Percentiles rank a stretch among this genome's conserved stretches.
phyloP scores from a whole-genome alignment of 2,329 filamentous ascomycete species.

The Pezicula carpinea region DNA sequence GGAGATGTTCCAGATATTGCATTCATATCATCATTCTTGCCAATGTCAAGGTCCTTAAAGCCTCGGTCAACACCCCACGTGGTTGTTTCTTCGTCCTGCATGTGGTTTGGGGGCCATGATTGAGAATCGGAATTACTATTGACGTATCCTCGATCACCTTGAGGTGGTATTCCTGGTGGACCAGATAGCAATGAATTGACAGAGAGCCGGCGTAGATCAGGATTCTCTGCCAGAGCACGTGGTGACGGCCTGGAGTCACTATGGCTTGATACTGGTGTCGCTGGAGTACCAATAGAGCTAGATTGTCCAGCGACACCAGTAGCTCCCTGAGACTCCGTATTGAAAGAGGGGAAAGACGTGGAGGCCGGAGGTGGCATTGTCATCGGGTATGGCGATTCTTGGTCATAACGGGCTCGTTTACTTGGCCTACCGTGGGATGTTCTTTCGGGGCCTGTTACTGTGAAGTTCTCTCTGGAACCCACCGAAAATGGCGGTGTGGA shows the following conservation, averaged over 20 bases:
- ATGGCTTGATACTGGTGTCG: slow-evolving; percentile 36
- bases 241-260: slow-evolving; percentile 30
- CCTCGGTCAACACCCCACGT: slow-evolving; percentile 71
- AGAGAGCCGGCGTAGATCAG: slow-evolving; percentile 51
- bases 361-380: slow-evolving; percentile 19
- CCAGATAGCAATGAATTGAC: slow-evolving; percentile 61
- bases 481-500: slow-evolving; percentile 12
- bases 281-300: slow-evolving; percentile 22
- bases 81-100: slow-evolving; percentile 32
- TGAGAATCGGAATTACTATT: slow-evolving; percentile 13
- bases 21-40: slow-evolving; percentile 64
- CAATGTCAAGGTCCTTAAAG: slow-evolving; percentile 63
- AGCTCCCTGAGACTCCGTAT: slow-evolving; percentile 7
- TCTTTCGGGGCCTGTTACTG: slow-evolving; percentile 2
- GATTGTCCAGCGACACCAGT: background rate
- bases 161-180: slow-evolving; percentile 32
- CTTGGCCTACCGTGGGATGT: slow-evolving; percentile 8
- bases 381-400: slow-evolving; percentile 7
- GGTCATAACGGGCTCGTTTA: slow-evolving; percentile 19
- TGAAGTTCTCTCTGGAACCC: slow-evolving; percentile 7
- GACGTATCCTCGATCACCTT: slow-evolving; percentile 13
- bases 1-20: slow-evolving; percentile 52
- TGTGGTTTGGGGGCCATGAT: slow-evolving; percentile 12
- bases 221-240: slow-evolving; percentile 27
- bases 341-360: slow-evolving; percentile 7